Base-by-base conservation (phyloP, 768 basidiomycete species). In the Leccinum subtestaceum region DNA sequence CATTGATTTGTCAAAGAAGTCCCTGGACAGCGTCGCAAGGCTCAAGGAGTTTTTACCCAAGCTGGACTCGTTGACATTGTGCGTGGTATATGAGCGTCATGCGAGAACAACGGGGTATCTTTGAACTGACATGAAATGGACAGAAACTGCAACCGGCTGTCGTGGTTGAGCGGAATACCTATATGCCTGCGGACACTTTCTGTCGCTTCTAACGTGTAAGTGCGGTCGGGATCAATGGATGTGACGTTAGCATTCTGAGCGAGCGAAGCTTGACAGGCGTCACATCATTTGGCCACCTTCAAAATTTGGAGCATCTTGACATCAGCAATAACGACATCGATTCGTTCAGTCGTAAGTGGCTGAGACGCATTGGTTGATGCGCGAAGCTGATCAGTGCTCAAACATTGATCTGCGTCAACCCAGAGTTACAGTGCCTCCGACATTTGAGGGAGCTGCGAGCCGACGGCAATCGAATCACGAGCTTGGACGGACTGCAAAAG, bases 261-360 rank as follows among this genome's bases (percentile, higher is more conserved):
- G 52, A 63, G 54, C 63, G 31, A 73, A 93, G 92, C 64, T 80
- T 98, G 65, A 91, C 92, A 66, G 83, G 86, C 62, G 76, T 95
- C 63, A 94, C 94, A 34, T 93, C 95, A 25, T 96, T 93, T 74
- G 81, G 82, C 70, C 94, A 98, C 73, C 79, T 99, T 67, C 77
- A 80, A 36, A 91, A 92, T 70, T 80, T 99, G 45, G 93, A 95
- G 75, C 84, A 83, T 67, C 81, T 99, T 68, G 94, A 99, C 76
- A 86, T 99, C 61, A 94, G 93, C 72, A 73, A 84, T 67, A 98
- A 98, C 73, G 83, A 91, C 63, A 81, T 98, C 54, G 93, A 96
- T 60, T 91, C 91, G 8, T 78, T 98, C 57, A 82, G 80, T 52
- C 93, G 93, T 96, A 73, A 76, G 92, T 86, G 40, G 46, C 46